phyloP scores from a whole-genome alignment of 1,139 yeast genomes.

The Protomyces macrosporus region DNA sequence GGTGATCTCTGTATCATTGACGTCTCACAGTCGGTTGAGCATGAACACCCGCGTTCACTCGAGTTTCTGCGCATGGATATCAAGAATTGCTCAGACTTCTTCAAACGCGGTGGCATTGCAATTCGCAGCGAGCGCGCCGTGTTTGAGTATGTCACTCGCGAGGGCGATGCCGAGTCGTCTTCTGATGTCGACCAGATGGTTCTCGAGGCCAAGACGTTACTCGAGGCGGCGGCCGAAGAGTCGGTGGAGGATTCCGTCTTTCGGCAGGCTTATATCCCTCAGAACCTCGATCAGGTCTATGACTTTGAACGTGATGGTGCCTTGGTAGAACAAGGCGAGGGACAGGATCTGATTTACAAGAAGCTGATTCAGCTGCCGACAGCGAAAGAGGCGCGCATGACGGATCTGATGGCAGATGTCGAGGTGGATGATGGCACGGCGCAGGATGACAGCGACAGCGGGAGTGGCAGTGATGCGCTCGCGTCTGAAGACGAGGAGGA shows the following conservation, averaged over 20 bases:
- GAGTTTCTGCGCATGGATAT: conserved; percentile 97
- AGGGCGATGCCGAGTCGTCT: conserved; percentile 30
- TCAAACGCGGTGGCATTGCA: conserved; percentile 64
- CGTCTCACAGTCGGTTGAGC: conserved; percentile 96
- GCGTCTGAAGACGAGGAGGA: conserved; percentile 41
- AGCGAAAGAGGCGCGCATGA: conserved; percentile 18
- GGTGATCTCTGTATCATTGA: conserved; percentile 80
- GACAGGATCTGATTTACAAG: conserved; percentile 57
- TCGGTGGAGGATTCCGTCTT: conserved; percentile 53
- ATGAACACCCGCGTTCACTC: conserved; percentile 94
- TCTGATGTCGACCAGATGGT: conserved; percentile 48
- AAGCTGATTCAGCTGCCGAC: conserved; percentile 36
- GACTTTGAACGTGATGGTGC: conserved; percentile 77
- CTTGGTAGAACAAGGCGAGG: conserved; percentile 73
- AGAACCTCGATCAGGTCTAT: conserved; percentile 49
- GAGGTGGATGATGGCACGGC: conserved; percentile 22
- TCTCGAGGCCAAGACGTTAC: conserved; percentile 10
- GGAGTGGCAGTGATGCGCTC: conserved; percentile 40
- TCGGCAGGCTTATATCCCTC: conserved; percentile 77
- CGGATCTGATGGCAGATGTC: conserved; percentile 32
- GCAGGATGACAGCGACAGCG: conserved; percentile 37
- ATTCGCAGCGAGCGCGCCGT: conserved; percentile 76
- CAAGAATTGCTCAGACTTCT: conserved; percentile 87
- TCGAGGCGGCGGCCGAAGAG: conserved; percentile 15
- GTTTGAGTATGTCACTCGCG: conserved; percentile 63